Percentiles rank a stretch among this genome's conserved stretches.
phyloP scores from a whole-genome alignment of 192 early-diverging fungal species.

The Umbelopsis sp. region DNA sequence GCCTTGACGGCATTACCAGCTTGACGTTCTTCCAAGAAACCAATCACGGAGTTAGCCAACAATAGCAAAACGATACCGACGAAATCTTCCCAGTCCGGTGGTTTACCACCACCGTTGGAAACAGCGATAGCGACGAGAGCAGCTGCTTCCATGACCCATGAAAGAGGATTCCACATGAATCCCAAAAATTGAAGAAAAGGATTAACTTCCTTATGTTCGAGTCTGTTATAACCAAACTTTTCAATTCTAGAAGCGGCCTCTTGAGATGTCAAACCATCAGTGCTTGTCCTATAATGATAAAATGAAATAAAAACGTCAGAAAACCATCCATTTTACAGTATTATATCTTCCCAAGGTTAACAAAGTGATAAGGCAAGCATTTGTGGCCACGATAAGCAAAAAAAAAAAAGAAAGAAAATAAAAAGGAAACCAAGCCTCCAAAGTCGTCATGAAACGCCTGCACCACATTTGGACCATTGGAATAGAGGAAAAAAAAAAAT shows the following conservation, averaged over 20 bases:
- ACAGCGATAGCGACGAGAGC: conserved; percentile 75
- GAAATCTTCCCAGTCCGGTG: conserved; percentile 81
- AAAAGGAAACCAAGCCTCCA: not conserved
- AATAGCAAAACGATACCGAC: conserved; percentile 82
- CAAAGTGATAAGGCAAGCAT: not conserved
- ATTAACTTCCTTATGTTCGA: conserved; percentile 76
- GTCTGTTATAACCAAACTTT: conserved; percentile 65
- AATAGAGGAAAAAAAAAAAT: not conserved
- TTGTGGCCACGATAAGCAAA: not conserved
- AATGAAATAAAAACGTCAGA: no score
- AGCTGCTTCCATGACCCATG: conserved; percentile 84
- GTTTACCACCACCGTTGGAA: conserved; percentile 66
- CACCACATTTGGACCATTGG: not conserved
- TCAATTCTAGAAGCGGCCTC: conserved; percentile 72
- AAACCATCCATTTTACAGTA: no score
- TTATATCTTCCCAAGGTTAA: no score
- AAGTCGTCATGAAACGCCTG: not conserved
- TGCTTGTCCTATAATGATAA: conserved; percentile 17
- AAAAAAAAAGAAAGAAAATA: not conserved
- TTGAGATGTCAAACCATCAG: conserved; percentile 70
- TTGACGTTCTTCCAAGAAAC: conserved; percentile 85
- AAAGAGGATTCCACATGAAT: conserved; percentile 80
- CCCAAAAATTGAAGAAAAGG: conserved; percentile 82
- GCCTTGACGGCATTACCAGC: conserved; percentile 90
- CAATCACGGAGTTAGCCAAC: conserved; percentile 83